Percentiles rank a stretch among this genome's conserved stretches.
phyloP scores from a whole-genome alignment of 169 alveolate species.

The Babesia bovis region DNA sequence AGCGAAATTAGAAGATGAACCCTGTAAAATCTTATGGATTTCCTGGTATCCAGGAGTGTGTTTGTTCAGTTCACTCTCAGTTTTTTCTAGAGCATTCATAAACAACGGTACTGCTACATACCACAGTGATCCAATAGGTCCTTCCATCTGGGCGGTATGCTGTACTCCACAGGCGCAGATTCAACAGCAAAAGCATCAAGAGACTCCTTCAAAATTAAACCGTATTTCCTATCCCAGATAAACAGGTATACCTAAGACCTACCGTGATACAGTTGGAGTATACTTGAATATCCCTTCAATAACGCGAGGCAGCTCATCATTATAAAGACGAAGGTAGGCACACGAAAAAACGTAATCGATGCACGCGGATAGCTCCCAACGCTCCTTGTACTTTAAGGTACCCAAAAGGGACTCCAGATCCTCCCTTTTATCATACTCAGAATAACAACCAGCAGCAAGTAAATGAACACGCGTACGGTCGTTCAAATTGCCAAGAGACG shows the following conservation, averaged over 20 bases:
- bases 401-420: slow-evolving; percentile 21
- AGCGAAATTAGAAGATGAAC: slow-evolving; percentile 30
- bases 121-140: slow-evolving; percentile 45
- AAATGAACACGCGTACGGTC: slow-evolving; percentile 41
- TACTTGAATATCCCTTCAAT: not conserved
- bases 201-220: slow-evolving; percentile 61
- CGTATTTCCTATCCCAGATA: slow-evolving; percentile 26
- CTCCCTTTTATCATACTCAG: not conserved
- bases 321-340: slow-evolving; percentile 37
- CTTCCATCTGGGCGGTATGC: slow-evolving; percentile 27
- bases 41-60: slow-evolving; percentile 51
- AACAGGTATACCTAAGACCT: no score
- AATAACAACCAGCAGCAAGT: slow-evolving; percentile 47
- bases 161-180: slow-evolving; percentile 14
- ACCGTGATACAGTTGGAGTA: slow-evolving; percentile 36
- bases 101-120: not conserved
- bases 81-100: slow-evolving; percentile 21
- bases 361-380: slow-evolving; percentile 31
- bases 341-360: slow-evolving; percentile 38
- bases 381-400: not conserved
- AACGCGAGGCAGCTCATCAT: slow-evolving; percentile 23
- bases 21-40: slow-evolving; percentile 48
- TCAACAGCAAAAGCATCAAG: slow-evolving; percentile 49
- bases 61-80: slow-evolving; percentile 37
- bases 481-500: slow-evolving; percentile 6